Conservation (phyloP, 192 early-diverging fungal species). For the Funneliformis geosporum region DNA sequence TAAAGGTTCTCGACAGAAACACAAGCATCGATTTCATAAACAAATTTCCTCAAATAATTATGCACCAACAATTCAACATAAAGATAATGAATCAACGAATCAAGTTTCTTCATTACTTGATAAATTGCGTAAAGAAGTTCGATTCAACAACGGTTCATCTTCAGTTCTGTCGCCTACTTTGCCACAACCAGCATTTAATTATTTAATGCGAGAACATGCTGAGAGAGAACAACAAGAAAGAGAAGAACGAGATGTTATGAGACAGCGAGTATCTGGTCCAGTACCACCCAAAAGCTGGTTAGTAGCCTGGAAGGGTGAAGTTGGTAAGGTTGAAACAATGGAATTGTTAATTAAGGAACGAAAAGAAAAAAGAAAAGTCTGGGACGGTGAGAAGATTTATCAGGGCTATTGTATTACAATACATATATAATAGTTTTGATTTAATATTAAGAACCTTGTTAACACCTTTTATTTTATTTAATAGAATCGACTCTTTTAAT, state of each 20-base stretch:
- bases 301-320: neutral
- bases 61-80: neutral
- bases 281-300: conserved; percentile 28
- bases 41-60: neutral
- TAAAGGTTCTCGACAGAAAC: neutral
- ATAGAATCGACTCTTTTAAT: neutral
- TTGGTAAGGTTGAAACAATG: neutral
- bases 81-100: neutral
- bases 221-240: neutral
- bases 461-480: neutral
- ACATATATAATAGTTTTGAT: neutral
- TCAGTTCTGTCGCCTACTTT: neutral
- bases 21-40: neutral
- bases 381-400: conserved; percentile 28
- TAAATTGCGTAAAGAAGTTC: conserved; percentile 3
- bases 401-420: neutral
- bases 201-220: conserved; percentile 13
- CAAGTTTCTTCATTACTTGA: conserved; percentile 2
- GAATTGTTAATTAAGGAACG: neutral
- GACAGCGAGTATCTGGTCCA: conserved; percentile 22
- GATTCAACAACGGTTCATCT: neutral
- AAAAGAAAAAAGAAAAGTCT: conserved; percentile 7
- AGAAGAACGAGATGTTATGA: neutral
- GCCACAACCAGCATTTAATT: conserved; percentile 3
- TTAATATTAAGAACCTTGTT: neutral